phyloP scores from a whole-genome alignment of 257 asterid genomes.

The Nicotiana paniculata region DNA sequence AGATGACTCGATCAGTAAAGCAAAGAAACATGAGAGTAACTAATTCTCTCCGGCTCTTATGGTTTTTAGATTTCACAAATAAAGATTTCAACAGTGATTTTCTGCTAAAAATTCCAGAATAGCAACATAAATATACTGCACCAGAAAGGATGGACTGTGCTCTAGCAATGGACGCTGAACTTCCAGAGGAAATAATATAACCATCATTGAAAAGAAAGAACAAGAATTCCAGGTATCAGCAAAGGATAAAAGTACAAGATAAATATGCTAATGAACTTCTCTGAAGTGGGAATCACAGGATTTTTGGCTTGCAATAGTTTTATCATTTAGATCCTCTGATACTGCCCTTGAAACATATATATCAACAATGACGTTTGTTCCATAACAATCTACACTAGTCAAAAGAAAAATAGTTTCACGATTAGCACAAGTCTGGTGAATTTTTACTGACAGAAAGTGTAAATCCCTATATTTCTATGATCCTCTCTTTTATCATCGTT shows the following conservation, averaged over 20 bases:
- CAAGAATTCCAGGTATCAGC: conserved; percentile 14
- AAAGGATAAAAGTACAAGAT: conserved; percentile 15
- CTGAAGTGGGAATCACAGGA: not conserved
- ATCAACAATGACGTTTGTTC: conserved; percentile 48
- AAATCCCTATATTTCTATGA: not conserved
- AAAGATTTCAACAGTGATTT: no score
- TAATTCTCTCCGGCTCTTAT: not conserved
- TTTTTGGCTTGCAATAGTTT: conserved; percentile 45
- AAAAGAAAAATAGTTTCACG: conserved; percentile 12
- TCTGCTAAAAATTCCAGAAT: not conserved
- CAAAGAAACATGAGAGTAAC: not conserved
- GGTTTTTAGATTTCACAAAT: no score
- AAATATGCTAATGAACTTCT: not conserved
- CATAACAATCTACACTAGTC: conserved; percentile 53
- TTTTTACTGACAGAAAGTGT: not conserved
- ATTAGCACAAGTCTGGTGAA: conserved; percentile 5
- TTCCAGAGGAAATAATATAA: conserved; percentile 78
- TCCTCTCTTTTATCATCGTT: not conserved
- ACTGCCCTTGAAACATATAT: conserved; percentile 52
- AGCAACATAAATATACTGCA: conserved; percentile 27
- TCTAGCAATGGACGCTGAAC: conserved; percentile 47
- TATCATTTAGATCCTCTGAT: conserved; percentile 50
- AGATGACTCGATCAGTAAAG: conserved; percentile 14
- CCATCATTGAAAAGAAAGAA: conserved; percentile 25
- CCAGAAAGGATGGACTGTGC: conserved; percentile 82